Base-by-base conservation (phyloP, 306 rosid genomes). In the Vigna angularis region DNA sequence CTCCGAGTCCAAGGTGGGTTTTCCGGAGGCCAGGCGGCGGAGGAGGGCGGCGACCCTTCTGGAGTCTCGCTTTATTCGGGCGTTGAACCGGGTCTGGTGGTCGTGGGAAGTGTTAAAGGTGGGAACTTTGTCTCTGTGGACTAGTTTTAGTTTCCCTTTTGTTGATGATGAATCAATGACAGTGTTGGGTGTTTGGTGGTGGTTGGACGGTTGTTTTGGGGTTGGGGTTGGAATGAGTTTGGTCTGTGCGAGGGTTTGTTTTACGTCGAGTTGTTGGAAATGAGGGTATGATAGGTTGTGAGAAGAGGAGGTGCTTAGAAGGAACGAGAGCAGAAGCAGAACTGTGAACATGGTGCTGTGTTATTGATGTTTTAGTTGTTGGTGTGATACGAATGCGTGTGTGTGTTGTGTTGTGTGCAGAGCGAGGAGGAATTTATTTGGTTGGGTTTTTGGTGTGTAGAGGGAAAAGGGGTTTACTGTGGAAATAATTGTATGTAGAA, bases 41-140 rank as follows among this genome's bases (percentile, higher is more conserved):
- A 58, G 3, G 20, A 95, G 74, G 83, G 73, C 74, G 34, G 86
- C 18, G 32, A 90, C 97, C 81, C 99, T 85, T 28, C 59, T 65
- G 59, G 58, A 53, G 68, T 95, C 99, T 70, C 99, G 79, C 0
- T 78, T 63, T 72, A 95, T 87, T 47, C 91, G 92, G 30, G 88
- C 87, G 3, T 70, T 79, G 74, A 95, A 86, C 34, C 81, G 83
- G 72, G 24, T 53, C 17, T 61, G 74, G 16, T 70, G 85, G 28
- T 70, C 42, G 1, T 34, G 45, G 42, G 20, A 53, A 22, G 26
- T 14, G 50, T 57, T n/a, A 26, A 76, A 36, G 74, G 84, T 56
- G 7, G 84, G 15, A 2, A 89, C 34, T 82, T 67, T 81, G 73
- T 95, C 99, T 86, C 97, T 82, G 75, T 93, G 99, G 52, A 93